Percentiles rank a stretch among this genome's conserved stretches.
phyloP scores from a whole-genome alignment of 495 filamentous ascomycete species.

The Neurospora sp. region DNA sequence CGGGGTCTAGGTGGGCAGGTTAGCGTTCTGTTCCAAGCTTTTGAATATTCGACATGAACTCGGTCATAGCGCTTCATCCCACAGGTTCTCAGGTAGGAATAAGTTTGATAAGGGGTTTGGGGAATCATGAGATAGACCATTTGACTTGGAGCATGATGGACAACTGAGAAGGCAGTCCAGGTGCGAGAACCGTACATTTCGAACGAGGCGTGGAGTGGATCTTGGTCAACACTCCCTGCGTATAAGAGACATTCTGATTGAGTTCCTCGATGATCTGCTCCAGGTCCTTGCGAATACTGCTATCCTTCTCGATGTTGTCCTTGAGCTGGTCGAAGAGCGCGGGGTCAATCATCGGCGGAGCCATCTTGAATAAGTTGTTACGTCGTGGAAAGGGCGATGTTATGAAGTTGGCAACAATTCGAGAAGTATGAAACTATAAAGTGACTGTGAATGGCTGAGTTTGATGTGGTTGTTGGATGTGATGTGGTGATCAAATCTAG shows the following conservation, averaged over 20 bases:
- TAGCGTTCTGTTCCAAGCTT: neutral
- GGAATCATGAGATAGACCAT: neutral
- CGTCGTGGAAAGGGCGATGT: neutral
- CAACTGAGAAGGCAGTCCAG: neutral
- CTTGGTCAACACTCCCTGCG: constrained; percentile 72
- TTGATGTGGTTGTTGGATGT: neutral
- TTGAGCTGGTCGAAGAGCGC: constrained; percentile 83
- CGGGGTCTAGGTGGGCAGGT: constrained; percentile 5
- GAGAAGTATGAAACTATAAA: too few species aligned
- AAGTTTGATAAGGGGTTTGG: neutral
- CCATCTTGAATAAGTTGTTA: constrained; percentile 13
- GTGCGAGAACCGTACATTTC: constrained; percentile 48
- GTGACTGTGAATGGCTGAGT: neutral
- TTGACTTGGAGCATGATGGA: neutral
- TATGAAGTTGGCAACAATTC: neutral
- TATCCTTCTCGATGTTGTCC: constrained; percentile 81
- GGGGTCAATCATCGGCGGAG: constrained; percentile 54
- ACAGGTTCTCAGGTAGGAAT: neutral
- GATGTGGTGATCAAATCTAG: neutral
- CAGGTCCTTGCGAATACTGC: constrained; percentile 69
- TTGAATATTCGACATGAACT: neutral
- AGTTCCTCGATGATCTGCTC: constrained; percentile 69
- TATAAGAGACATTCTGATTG: constrained; percentile 52
- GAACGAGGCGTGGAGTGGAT: constrained; percentile 77
- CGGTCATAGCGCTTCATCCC: neutral